These are phyloP conservation scores for Plasmodium sp. DNA, from an alignment of 169 alveolate genomes.

Conservation along the genomic window DNA sequence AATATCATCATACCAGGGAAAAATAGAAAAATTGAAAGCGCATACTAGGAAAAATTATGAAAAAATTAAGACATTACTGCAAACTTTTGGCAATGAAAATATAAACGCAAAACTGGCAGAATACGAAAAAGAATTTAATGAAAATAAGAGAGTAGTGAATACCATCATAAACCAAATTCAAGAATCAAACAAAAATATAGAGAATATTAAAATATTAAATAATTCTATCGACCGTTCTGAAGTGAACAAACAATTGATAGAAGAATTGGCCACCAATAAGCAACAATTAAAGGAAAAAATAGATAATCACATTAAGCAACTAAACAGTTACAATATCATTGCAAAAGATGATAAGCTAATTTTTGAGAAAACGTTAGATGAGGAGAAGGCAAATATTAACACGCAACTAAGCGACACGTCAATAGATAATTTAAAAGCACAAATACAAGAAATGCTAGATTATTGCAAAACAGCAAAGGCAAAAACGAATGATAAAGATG, in stretches of 20 bases:
- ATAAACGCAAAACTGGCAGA: not conserved
- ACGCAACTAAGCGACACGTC: not conserved
- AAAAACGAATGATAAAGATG: not conserved
- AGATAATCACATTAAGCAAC: not conserved
- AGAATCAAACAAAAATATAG: not conserved
- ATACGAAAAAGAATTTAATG: not conserved
- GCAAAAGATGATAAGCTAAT: not conserved
- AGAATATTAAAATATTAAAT: not conserved
- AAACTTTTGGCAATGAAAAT: not conserved
- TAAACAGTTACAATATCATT: not conserved
- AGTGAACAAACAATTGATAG: not conserved
- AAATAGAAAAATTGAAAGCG: not conserved
- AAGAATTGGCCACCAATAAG: not conserved
- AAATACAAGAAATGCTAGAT: not conserved
- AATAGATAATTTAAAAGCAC: not conserved
- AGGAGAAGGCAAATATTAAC: not conserved
- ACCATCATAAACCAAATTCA: not conserved
- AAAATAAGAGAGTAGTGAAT: not conserved
- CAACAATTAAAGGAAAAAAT: not conserved
- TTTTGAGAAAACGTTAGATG: not conserved
- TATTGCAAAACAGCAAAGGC: not conserved
- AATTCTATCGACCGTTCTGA: not conserved
- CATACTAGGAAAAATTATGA: not conserved
- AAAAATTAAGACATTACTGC: not conserved
- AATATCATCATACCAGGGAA: not conserved